Base-by-base conservation (phyloP, 148 eudicot genomes). In the Heliamphora exappendiculata region DNA sequence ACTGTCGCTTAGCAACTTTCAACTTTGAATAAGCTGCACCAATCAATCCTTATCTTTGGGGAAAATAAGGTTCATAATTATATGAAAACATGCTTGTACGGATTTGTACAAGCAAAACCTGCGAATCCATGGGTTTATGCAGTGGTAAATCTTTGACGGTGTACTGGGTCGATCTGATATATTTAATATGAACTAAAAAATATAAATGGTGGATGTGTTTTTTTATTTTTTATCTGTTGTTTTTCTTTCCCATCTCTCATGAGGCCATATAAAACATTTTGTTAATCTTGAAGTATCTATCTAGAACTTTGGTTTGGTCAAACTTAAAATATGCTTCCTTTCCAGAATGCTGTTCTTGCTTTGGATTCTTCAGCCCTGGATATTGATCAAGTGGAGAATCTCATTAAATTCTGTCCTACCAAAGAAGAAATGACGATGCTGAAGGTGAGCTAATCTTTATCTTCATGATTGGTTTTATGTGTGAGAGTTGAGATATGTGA, bases 311-410 rank as follows among this genome's bases (percentile, higher is more conserved):
- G 42, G 58, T 70, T 31, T 44, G 74, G 58, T 49, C 2, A 31
- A 44, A 57, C 20, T 26, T 72, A 11, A 33, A 49, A 24, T 13
- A 28, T 75, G 65, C 50, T 76, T 67, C 47, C 33, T 75, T 75
- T 82, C 70, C 88, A 94, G 97, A 89, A 73, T 77, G 93, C 98
- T 62, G 86, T 94, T 75, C 88, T 91, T 78, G 95, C 97, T 72
- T 87, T 94, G 88, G 98, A 91, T 82, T 90, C 97, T 75, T 85
- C 86, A 29, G 81, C 85, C 44, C 73, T 94, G 82, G 98, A 94
- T 82, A 91, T 94, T 79, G 98, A 94, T 75, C 97, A 94, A 90
- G 93, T 94, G 66, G 98, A 91, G 83, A 94, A 94, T 86, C 88
- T 94, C 80, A 94, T 90, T 19, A 94, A 94, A 80, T 94, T 94